Conservation (phyloP, 139 green algal genomes). For the Desmodesmus armatus region DNA sequence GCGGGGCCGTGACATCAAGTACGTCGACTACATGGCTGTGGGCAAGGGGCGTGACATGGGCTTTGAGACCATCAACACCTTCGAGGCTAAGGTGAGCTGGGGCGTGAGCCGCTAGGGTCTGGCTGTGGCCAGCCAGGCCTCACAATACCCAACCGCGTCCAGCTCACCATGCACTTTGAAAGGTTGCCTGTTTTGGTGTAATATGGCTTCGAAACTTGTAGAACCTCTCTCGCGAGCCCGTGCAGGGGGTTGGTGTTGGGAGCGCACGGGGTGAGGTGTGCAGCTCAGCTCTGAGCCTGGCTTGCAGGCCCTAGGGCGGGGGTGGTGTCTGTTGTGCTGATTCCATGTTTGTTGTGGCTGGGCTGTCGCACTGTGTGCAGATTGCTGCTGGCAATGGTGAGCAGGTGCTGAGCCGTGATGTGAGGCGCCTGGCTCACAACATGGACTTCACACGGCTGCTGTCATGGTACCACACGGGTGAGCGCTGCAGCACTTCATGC, state of each 20-base stretch:
- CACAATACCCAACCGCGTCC: too few species aligned
- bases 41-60: slow-evolving; percentile 92
- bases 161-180: too few species aligned
- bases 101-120: slow-evolving; percentile 56
- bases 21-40: slow-evolving; percentile 86
- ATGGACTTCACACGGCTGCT: slow-evolving; percentile 85
- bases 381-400: slow-evolving; percentile 83
- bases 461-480: slow-evolving; percentile 77
- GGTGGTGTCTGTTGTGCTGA: too few species aligned
- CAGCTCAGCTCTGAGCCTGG: too few species aligned
- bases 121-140: slow-evolving; percentile 85
- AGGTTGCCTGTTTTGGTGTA: too few species aligned
- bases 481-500: too few species aligned
- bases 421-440: slow-evolving; percentile 51
- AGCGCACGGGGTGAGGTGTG: too few species aligned
- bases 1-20: slow-evolving; percentile 80
- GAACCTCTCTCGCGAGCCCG: too few species aligned
- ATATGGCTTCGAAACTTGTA: too few species aligned
- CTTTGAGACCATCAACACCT: slow-evolving; percentile 90
- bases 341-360: not conserved
- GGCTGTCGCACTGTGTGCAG: slow-evolving; percentile 23
- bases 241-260: too few species aligned
- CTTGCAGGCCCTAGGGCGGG: too few species aligned
- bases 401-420: slow-evolving; percentile 79
- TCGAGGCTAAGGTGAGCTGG: slow-evolving; percentile 84